Evolutionary conservation across 2,329 filamentous ascomycete genomes (phyloP), one percentile per base, ranked within the genome.

Genomic region (Nothophaeocryptopus gaeumannii): DNA sequence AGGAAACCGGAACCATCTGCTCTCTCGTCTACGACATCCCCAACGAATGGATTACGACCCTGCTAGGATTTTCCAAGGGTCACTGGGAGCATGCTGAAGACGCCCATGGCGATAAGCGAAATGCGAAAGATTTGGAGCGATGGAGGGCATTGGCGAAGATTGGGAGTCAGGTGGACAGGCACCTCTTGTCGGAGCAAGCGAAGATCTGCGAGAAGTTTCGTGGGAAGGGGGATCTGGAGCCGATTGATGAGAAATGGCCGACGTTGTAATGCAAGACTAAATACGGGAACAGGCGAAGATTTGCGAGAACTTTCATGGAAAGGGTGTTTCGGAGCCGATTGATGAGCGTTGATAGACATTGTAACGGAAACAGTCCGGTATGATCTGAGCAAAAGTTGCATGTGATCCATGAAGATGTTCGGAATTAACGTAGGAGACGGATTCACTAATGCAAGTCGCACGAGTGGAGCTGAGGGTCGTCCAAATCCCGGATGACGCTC

Each of bases 1-100:
- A 82, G 50, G 79, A 83, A 64, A 83, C 79, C 0, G 80, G 79
- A 0, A 82, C 78, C 0, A 72, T 82, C 1, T 75, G 74, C 46
- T 80, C 76, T 1, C 62, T 80, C 0, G 77, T 82, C 1, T 82
- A 78, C 55, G 79, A 82, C 51, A 80, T 83, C 34, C 59, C 67
- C 0, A 64, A 71, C 5, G 65, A 70, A 45, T 75, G 66, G 15
- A 74, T 83, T 37, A 78, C 74, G 0, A 80, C 78, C 0, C 58
- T 82, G 56, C 59, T 83, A 5, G 75, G 69, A 0, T 82, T 83
- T 54, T 79, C 74, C 0, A 74, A 77, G 58, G 62, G 69, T 0
- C 79, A 83, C 53, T 82, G 79, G 80, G 75, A 79, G 55, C 59
- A 76, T 16, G 62, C 73, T 0, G 59, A 72, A 37, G 71, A 72